Percentiles rank a stretch among this genome's conserved stretches.
Evolutionary conservation across 2,329 filamentous ascomycete species (phyloP).

Genomic region (Exserohilum rostratum): DNA sequence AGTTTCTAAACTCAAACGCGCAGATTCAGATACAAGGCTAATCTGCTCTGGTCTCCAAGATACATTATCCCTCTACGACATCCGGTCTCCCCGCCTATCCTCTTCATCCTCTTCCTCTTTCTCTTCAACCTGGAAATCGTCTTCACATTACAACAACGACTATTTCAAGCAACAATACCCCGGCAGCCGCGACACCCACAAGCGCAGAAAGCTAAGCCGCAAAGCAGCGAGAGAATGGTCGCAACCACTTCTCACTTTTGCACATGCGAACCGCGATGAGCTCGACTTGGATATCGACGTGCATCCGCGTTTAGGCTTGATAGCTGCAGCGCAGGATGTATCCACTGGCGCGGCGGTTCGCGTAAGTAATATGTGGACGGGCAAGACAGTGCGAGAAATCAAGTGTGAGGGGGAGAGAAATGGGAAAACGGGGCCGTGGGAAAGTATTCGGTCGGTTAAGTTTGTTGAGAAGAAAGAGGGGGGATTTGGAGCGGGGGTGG

Average conservation of each 20-base stretch:
- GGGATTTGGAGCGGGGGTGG: conserved; percentile 18
- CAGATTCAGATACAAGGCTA: conserved; percentile 35
- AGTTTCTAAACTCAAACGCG: conserved; percentile 29
- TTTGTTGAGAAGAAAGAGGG: conserved; percentile 37
- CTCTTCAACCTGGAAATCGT: too few species aligned
- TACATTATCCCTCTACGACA: conserved; percentile 40
- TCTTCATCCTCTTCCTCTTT: background rate
- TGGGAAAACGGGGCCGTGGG: background rate
- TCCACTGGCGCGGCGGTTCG: conserved; percentile 23
- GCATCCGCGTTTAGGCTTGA: conserved; percentile 34
- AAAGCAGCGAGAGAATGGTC: conserved; percentile 20
- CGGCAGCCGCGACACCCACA: conserved; percentile 9
- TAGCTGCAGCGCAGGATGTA: conserved; percentile 41
- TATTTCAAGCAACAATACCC: conserved; percentile 22
- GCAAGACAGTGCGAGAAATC: conserved; percentile 35
- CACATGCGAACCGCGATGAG: conserved; percentile 35
- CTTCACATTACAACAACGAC: conserved; percentile 21
- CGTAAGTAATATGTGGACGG: conserved; percentile 44
- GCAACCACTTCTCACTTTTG: conserved; percentile 37
- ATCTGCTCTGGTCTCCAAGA: conserved; percentile 37
- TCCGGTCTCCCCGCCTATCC: conserved; percentile 27
- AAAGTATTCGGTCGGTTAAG: conserved; percentile 30
- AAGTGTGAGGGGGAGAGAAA: background rate
- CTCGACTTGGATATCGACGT: conserved; percentile 39
- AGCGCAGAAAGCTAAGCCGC: conserved; percentile 20